Conservation (phyloP, 2,329 filamentous ascomycete genomes). For the Pseudogymnoascus sp. region DNA sequence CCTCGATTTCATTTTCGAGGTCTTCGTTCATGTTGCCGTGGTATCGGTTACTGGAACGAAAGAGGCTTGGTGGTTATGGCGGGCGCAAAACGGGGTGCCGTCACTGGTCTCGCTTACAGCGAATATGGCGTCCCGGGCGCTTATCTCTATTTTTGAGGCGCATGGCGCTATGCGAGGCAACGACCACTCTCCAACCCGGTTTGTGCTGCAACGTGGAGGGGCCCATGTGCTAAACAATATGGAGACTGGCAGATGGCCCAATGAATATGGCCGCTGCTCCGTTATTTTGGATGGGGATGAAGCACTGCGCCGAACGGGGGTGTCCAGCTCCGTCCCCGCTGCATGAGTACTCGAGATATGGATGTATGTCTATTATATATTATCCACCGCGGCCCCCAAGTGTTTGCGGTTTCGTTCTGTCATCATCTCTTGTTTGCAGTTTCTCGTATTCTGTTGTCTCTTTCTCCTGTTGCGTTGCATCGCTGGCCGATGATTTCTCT, state of each 20-base stretch:
- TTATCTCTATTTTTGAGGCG: conserved; percentile 7
- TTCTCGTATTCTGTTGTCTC: neutral
- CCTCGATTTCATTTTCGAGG: conserved; percentile 66
- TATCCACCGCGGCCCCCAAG: neutral
- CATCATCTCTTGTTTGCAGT: neutral
- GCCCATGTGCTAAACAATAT: neutral
- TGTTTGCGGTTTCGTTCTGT: neutral
- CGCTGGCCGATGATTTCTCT: neutral
- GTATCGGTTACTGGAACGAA: neutral
- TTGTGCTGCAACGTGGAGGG: neutral
- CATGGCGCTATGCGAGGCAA: neutral
- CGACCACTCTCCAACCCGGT: neutral
- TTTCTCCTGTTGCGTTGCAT: neutral
- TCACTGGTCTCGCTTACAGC: conserved; percentile 3
- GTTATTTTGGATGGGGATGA: neutral
- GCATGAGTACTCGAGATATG: neutral
- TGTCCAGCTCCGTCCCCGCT: neutral
- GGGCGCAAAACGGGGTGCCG: neutral
- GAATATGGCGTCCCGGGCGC: neutral
- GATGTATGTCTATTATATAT: neutral
- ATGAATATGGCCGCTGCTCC: neutral
- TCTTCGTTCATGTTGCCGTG: conserved; percentile 25
- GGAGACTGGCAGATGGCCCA: neutral
- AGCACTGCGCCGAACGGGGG: neutral
- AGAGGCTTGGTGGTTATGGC: neutral